Percentiles rank a stretch among this genome's conserved stretches.
These are phyloP conservation scores for Gymnopilus junonius DNA, from an alignment of 768 basidiomycete genomes.

Conservation along the genomic window DNA sequence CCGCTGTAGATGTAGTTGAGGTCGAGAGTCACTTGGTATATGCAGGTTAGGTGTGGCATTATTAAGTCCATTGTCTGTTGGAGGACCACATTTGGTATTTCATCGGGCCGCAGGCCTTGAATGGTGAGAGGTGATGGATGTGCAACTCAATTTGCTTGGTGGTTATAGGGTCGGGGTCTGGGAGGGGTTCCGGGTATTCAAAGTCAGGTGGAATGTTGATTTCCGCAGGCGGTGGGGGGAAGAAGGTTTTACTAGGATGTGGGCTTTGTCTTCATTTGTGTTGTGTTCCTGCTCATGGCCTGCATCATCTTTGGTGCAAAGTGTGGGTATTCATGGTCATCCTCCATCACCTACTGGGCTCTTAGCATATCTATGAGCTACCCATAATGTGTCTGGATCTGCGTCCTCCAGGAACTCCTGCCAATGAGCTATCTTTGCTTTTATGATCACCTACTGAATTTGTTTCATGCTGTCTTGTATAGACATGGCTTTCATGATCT, in stretches of 20 bases:
- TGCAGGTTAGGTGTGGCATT: constrained; percentile 21
- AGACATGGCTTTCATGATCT: constrained; percentile 28
- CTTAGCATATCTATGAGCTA: constrained; percentile 24
- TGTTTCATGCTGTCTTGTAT: constrained; percentile 1
- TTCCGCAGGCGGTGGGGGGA: constrained; percentile 20
- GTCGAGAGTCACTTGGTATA: constrained; percentile 33
- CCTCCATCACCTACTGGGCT: constrained; percentile 28
- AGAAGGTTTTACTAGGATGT: constrained; percentile 29
- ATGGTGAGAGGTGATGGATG: constrained; percentile 31
- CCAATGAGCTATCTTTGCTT: constrained; percentile 32
- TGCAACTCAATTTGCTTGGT: constrained; percentile 28
- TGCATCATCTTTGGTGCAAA: constrained; percentile 4
- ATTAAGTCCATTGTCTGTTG: constrained; percentile 21
- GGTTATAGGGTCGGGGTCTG: constrained; percentile 20
- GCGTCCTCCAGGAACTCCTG: constrained; percentile 30
- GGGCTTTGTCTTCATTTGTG: constrained; percentile 29
- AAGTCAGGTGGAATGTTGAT: constrained; percentile 8
- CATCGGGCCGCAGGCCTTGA: constrained; percentile 35
- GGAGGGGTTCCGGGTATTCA: constrained; percentile 30
- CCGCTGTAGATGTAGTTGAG: constrained; percentile 21
- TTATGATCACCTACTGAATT: constrained; percentile 21
- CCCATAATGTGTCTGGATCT: constrained; percentile 21
- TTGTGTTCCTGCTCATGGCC: background rate
- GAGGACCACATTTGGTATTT: constrained; percentile 36
- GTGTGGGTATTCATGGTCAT: constrained; percentile 28